phyloP scores from a whole-genome alignment of 768 basidiomycete genomes.

The Galerina sulciceps region DNA sequence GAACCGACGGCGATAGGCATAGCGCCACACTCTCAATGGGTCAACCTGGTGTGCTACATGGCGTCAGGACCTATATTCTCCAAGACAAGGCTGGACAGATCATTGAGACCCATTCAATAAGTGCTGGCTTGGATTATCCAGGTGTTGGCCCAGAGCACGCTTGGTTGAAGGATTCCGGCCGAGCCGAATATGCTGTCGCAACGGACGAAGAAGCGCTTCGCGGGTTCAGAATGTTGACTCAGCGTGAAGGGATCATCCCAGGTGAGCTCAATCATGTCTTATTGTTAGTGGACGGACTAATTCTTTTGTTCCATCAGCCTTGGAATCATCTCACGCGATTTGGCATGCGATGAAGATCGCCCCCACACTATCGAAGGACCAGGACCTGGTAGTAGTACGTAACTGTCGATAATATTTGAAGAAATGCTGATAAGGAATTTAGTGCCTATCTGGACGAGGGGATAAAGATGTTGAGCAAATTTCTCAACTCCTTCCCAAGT shows the following conservation, averaged over 20 bases:
- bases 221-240: constrained; percentile 90
- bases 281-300: neutral
- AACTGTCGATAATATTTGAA: neutral
- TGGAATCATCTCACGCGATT: constrained; percentile 95
- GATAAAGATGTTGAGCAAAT: constrained; percentile 99
- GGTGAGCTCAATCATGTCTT: constrained; percentile 45
- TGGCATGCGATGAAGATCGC: constrained; percentile 91
- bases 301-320: constrained; percentile 48
- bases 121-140: constrained; percentile 94
- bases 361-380: constrained; percentile 80
- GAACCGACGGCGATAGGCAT: constrained; percentile 82
- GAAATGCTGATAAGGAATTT: constrained; percentile 2
- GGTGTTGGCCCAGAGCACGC: constrained; percentile 99
- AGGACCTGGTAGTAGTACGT: constrained; percentile 90
- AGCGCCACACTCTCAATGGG: constrained; percentile 94
- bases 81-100: constrained; percentile 92
- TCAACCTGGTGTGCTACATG: constrained; percentile 93
- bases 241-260: constrained; percentile 96
- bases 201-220: constrained; percentile 94
- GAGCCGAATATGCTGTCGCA: constrained; percentile 92
- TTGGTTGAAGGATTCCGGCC: constrained; percentile 92
- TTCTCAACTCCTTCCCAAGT: constrained; percentile 91
- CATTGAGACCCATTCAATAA: constrained; percentile 96
- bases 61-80: constrained; percentile 93
- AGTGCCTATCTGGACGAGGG: constrained; percentile 95